These are phyloP conservation scores for Pseudocercospora pini-densiflorae DNA, from an alignment of 2,329 filamentous ascomycete species.

Conservation along the genomic window DNA sequence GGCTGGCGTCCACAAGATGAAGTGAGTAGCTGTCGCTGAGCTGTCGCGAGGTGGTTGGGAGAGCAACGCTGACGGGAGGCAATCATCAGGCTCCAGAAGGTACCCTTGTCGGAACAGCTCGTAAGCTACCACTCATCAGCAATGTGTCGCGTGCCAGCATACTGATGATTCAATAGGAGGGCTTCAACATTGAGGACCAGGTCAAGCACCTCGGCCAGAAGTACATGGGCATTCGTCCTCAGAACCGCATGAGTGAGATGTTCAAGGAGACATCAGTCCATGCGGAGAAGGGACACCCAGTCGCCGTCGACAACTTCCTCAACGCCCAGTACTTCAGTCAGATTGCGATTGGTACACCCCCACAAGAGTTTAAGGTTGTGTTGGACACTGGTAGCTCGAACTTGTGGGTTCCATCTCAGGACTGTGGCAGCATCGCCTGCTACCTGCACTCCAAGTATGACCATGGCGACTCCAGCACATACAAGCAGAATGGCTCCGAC, in stretches of 20 bases:
- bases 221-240: constrained; percentile 84
- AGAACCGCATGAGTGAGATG: constrained; percentile 72
- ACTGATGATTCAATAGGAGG: constrained; percentile 58
- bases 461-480: constrained; percentile 83
- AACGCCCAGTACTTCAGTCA: constrained; percentile 99
- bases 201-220: constrained; percentile 87
- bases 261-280: constrained; percentile 76
- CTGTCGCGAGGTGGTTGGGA: background rate
- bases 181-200: constrained; percentile 79
- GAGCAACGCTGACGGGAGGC: constrained; percentile 21
- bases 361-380: constrained; percentile 97
- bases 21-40: constrained; percentile 21
- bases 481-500: constrained; percentile 88
- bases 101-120: constrained; percentile 88
- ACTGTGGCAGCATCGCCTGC: constrained; percentile 95
- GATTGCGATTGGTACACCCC: constrained; percentile 87
- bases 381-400: constrained; percentile 99
- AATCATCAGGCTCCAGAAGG: constrained; percentile 70
- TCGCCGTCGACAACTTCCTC: constrained; percentile 95
- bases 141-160: constrained; percentile 9
- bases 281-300: constrained; percentile 71
- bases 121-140: constrained; percentile 58
- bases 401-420: constrained; percentile 91
- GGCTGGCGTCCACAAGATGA: constrained; percentile 80
- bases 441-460: constrained; percentile 98